phyloP scores from a whole-genome alignment of 345 rosid genomes.

The Gossypium rotundifolium region DNA sequence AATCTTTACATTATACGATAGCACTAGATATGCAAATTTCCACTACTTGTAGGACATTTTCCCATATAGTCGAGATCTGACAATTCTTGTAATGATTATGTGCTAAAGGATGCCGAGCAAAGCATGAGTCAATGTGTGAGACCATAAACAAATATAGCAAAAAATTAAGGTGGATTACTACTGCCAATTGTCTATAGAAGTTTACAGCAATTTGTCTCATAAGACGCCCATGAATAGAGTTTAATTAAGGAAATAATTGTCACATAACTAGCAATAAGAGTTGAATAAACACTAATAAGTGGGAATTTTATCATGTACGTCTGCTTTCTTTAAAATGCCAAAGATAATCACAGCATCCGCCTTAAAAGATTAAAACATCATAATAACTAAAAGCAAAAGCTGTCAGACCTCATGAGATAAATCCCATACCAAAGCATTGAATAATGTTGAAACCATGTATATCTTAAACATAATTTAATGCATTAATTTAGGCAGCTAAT shows the following conservation, averaged over 20 bases:
- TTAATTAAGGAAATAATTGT: not conserved
- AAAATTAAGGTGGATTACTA: not conserved
- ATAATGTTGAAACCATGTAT: not conserved
- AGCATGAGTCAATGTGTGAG: not conserved
- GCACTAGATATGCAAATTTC: not conserved
- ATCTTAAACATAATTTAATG: not conserved
- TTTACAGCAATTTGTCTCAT: not conserved
- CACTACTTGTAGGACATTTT: not conserved
- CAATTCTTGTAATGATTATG: not conserved
- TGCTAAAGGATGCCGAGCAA: not conserved
- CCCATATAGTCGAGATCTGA: not conserved
- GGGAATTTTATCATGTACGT: not conserved
- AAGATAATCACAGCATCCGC: not conserved
- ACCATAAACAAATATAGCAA: not conserved
- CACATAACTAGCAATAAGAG: not conserved
- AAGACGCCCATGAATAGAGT: not conserved
- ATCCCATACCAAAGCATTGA: not conserved
- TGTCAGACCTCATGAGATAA: not conserved
- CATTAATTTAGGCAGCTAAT: not conserved
- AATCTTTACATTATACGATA: not conserved
- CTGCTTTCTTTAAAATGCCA: not conserved
- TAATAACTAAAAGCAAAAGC: not conserved
- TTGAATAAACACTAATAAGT: not conserved
- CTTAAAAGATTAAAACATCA: not conserved
- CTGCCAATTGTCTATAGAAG: not conserved